Percentiles rank a stretch among this genome's conserved stretches.
Conservation (phyloP, 2,329 filamentous ascomycete species). For the Verticillium zaregamsianum region DNA sequence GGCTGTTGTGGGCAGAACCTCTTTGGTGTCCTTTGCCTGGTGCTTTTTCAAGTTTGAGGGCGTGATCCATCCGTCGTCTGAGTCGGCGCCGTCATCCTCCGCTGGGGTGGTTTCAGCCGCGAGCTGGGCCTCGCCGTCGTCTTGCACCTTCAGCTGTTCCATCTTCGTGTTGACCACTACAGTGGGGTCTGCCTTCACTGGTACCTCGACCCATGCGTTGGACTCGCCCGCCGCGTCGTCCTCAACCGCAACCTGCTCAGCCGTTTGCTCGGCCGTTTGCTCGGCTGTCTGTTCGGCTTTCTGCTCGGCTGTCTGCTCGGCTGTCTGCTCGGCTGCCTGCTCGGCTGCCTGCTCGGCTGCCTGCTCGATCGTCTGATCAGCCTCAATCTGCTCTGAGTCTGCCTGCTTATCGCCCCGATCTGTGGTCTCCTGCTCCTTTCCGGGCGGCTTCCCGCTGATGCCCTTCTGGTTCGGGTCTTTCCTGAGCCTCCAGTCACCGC, state of each 20-base stretch:
- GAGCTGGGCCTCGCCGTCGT: conserved; percentile 8
- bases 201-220: background rate
- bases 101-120: conserved; percentile 6
- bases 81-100: conserved; percentile 40
- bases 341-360: conserved; percentile 2
- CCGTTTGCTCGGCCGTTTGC: background rate
- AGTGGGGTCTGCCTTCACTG: background rate
- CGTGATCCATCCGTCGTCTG: conserved; percentile 85
- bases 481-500: conserved; percentile 82
- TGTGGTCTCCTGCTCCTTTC: conserved; percentile 28
- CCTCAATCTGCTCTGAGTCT: background rate
- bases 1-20: conserved; percentile 30
- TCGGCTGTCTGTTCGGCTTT: conserved; percentile 1
- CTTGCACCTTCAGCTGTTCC: conserved; percentile 12
- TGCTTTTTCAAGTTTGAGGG: conserved; percentile 86
- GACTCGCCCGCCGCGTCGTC: conserved; percentile 6
- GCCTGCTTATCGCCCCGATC: background rate
- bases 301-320: conserved; percentile 6
- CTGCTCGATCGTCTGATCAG: conserved; percentile 10
- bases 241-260: background rate
- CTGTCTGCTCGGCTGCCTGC: background rate
- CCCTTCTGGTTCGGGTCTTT: conserved; percentile 74
- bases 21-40: conserved; percentile 60
- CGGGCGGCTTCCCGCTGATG: conserved; percentile 65
- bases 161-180: conserved; percentile 1